Evolutionary conservation across 176 grass and related monocot genomes (phyloP).

Genomic region (Typha latifolia): DNA sequence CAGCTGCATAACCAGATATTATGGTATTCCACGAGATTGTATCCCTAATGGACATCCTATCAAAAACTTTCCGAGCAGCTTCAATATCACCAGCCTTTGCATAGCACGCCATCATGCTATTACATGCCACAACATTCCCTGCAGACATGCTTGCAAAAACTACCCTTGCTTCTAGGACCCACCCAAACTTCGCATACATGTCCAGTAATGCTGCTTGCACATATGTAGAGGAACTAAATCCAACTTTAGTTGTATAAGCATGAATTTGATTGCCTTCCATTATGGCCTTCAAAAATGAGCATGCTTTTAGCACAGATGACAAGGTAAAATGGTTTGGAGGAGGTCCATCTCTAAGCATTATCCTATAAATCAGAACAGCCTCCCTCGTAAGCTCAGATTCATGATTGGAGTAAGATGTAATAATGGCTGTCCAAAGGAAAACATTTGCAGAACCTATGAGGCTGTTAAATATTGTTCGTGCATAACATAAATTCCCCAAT

Average conservation of each 20-base stretch:
- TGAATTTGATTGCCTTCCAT: constrained; percentile 29
- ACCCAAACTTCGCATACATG: constrained; percentile 24
- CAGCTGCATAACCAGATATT: constrained; percentile 28
- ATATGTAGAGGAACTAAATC: constrained; percentile 26
- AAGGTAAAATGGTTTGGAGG: constrained; percentile 40
- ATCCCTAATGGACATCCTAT: constrained; percentile 28
- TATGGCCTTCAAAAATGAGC: constrained; percentile 15
- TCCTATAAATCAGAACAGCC: constrained; percentile 30
- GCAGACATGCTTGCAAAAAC: constrained; percentile 19
- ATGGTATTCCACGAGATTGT: constrained; percentile 48
- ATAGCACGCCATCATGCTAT: constrained; percentile 35
- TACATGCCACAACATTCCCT: constrained; percentile 20
- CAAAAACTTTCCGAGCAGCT: constrained; percentile 25
- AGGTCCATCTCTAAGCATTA: constrained; percentile 38
- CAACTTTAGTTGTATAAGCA: constrained; percentile 18
- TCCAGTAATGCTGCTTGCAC: constrained; percentile 26
- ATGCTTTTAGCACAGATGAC: constrained; percentile 39
- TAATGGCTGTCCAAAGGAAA: constrained; percentile 33
- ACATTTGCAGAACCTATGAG: constrained; percentile 28
- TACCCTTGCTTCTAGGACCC: constrained; percentile 15
- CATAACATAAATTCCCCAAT: constrained; percentile 15
- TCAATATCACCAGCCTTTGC: constrained; percentile 27
- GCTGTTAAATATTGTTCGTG: constrained; percentile 33
- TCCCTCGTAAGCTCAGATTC: constrained; percentile 11
- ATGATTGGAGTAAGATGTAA: constrained; percentile 37